Conservation (phyloP, 2,329 filamentous ascomycete species). For the Pseudocercospora fijiensis region DNA sequence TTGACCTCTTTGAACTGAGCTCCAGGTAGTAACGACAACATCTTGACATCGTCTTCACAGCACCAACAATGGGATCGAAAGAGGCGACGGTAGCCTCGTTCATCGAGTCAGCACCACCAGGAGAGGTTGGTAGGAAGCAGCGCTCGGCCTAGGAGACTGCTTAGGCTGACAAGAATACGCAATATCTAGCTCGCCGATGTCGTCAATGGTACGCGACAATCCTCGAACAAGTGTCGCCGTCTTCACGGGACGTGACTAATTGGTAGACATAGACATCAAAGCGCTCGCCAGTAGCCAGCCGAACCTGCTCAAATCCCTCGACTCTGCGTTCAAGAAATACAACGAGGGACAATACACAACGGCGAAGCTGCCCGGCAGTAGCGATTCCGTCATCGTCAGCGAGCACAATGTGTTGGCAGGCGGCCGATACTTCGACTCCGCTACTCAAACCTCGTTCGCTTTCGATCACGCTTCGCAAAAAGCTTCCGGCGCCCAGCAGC, state of each 20-base stretch:
- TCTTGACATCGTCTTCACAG: background rate
- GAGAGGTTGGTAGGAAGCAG: conserved; percentile 68
- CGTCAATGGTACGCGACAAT: conserved; percentile 66
- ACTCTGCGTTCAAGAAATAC: conserved; percentile 86
- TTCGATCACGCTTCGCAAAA: conserved; percentile 85
- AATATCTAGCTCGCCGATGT: conserved; percentile 76
- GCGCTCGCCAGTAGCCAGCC: conserved; percentile 70
- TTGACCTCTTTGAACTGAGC: background rate
- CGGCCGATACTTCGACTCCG: conserved; percentile 85
- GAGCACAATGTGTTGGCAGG: conserved; percentile 77
- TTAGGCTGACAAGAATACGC: conserved; percentile 32
- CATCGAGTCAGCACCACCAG: conserved; percentile 88
- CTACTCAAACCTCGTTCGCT: conserved; percentile 81
- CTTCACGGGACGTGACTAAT: background rate
- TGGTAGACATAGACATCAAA: conserved; percentile 73
- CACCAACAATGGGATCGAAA: conserved; percentile 33
- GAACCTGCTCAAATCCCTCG: conserved; percentile 65
- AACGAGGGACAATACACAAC: conserved; percentile 92
- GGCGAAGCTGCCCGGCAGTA: conserved; percentile 84
- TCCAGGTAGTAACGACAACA: background rate
- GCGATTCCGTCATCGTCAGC: conserved; percentile 77
- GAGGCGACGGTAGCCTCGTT: conserved; percentile 64
- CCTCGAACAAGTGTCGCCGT: background rate
- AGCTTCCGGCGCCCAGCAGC: conserved; percentile 77
- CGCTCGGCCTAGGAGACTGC: conserved; percentile 20